A percentile compares a stretch with the other conserved stretches of the same genome.
Conservation (phyloP, 257 asterid genomes). For the Fraxinus excelsior region DNA sequence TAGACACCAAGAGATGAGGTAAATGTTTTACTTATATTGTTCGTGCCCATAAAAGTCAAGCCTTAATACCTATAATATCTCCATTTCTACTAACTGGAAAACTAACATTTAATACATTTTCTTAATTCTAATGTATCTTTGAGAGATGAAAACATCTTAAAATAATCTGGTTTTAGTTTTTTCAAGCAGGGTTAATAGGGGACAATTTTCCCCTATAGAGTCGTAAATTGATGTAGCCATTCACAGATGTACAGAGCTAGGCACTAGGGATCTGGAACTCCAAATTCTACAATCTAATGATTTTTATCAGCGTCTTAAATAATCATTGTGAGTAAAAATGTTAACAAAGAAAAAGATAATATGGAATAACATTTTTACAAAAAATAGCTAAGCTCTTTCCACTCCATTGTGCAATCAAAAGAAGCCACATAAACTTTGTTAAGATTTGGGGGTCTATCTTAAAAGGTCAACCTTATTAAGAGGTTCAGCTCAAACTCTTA, state of each 20-base stretch:
- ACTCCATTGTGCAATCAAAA: neutral
- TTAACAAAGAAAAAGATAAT: neutral
- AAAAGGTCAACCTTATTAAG: too few relatives aligned
- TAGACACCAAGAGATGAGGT: neutral
- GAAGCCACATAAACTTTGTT: neutral
- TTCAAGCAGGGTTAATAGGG: neutral
- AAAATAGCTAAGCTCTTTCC: neutral
- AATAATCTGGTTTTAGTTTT: neutral
- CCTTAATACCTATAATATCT: neutral
- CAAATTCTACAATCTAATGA: slow-evolving; percentile 6
- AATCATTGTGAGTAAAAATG: slow-evolving; percentile 5
- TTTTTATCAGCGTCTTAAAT: slow-evolving; percentile 10
- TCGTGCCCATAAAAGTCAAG: neutral
- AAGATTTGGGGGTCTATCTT: too few relatives aligned
- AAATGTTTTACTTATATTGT: slow-evolving; percentile 13
- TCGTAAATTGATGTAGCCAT: neutral
- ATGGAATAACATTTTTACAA: slow-evolving; percentile 18
- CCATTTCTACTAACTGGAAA: neutral
- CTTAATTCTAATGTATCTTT: neutral
- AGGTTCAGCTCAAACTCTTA: too few relatives aligned
- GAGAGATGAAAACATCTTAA: neutral
- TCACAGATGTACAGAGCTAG: neutral
- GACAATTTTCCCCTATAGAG: neutral
- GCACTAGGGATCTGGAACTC: neutral
- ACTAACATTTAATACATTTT: neutral